These are phyloP conservation scores for Lodderomyces jiufengensis DNA, from an alignment of 1,139 yeast species.

Conservation along the genomic window DNA sequence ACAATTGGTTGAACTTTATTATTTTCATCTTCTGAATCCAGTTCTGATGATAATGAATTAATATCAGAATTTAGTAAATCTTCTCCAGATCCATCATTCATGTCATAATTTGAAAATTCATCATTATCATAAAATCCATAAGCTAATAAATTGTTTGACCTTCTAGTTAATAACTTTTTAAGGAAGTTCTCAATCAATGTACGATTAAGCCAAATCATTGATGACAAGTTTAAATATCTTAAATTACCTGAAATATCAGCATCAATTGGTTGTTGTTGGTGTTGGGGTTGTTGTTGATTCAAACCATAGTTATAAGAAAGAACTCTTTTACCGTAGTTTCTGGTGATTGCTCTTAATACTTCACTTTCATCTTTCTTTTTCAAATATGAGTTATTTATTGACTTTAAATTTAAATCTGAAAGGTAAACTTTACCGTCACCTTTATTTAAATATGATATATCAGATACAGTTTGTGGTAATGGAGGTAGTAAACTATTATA, in stretches of 20 bases:
- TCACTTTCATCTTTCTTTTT: conserved; percentile 35
- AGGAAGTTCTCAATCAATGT: conserved; percentile 33
- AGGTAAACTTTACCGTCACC: conserved; percentile 42
- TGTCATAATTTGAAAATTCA: conserved; percentile 6
- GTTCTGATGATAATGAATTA: too few species aligned
- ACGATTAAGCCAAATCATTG: conserved; percentile 53
- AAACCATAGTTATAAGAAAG: conserved; percentile 10
- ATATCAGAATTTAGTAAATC: too few species aligned
- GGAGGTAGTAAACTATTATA: conserved; percentile 41
- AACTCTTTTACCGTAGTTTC: conserved; percentile 18
- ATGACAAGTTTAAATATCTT: conserved; percentile 35
- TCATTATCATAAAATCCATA: conserved; percentile 10
- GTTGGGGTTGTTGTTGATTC: conserved; percentile 7
- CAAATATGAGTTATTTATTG: conserved; percentile 33
- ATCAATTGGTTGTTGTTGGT: conserved; percentile 15
- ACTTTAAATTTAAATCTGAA: conserved; percentile 40
- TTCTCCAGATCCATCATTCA: conserved; percentile 7
- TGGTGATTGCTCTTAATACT: conserved; percentile 30
- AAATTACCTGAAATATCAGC: conserved; percentile 19
- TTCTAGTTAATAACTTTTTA: conserved; percentile 15
- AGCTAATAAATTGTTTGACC: conserved; percentile 8
- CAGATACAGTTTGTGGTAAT: conserved; percentile 25
- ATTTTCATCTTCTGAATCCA: conserved; percentile 11
- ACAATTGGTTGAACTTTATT: conserved; percentile 6
- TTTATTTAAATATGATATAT: conserved; percentile 25